Evolutionary conservation across 208 protist genomes (phyloP).

Genomic region (Trypanosoma scelopori): DNA sequence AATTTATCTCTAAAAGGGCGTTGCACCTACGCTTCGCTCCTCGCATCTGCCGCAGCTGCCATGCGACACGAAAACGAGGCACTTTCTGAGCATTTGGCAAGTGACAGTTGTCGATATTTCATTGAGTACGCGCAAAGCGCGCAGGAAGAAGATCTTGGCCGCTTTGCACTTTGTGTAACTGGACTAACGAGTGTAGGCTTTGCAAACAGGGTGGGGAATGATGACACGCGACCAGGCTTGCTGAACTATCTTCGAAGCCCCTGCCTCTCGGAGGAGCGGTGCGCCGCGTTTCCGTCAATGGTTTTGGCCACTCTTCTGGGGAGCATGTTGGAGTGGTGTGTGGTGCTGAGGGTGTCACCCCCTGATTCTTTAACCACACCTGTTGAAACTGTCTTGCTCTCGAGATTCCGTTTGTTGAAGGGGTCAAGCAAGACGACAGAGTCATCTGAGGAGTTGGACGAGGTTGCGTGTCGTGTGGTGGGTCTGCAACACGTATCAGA

Average conservation of each 20-base stretch:
- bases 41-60: slow-evolving; percentile 30
- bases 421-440: not conserved
- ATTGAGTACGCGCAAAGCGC: slow-evolving; percentile 15
- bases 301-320: slow-evolving; percentile 3
- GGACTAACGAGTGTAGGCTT: slow-evolving; percentile 27
- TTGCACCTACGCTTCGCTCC: slow-evolving; percentile 27
- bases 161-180: slow-evolving; percentile 32
- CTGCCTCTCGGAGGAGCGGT: not conserved
- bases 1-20: slow-evolving; percentile 4
- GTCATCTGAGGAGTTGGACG: slow-evolving; percentile 14
- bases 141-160: slow-evolving; percentile 16
- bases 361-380: not conserved
- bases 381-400: slow-evolving; percentile 13
- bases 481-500: slow-evolving; percentile 19
- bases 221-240: not conserved
- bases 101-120: slow-evolving; percentile 23
- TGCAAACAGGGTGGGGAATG: not conserved
- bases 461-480: slow-evolving; percentile 20
- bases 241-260: slow-evolving; percentile 10
- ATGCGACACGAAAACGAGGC: slow-evolving; percentile 11
- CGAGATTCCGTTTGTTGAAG: not conserved
- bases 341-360: not conserved
- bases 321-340: slow-evolving; percentile 18
- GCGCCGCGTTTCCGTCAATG: slow-evolving; percentile 2
- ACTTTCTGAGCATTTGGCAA: not conserved